Evolutionary conservation across 768 basidiomycete species (phyloP), one percentile per base, ranked within the genome.

Genomic region (Clathrus columnatus): DNA sequence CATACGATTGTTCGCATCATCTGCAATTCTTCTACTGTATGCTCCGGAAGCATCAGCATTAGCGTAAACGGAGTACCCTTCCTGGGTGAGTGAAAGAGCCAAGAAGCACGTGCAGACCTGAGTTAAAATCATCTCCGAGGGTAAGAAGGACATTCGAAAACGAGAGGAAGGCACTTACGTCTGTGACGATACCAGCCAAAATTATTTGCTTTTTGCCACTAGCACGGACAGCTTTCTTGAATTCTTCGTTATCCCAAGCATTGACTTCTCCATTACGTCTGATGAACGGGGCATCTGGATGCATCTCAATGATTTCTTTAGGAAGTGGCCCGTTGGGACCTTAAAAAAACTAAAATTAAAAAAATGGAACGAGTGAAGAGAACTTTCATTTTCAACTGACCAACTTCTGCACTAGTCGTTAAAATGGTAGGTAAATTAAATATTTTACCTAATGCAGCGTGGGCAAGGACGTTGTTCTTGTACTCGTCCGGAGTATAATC

Each of bases 161-260:
- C n/a, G n/a, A n/a, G 28, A 29, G 24, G 27, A 42, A 21, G 29
- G 8, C 4, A 64, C 73, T 45, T 58, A 75, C 77, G 47, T 78
- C 77, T 28, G 76, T 79, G 17, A 68, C 69, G 51, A 79, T 76
- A 1, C 77, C 76, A n/a, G 69, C 76, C 17, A 77, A 60, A 61
- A 77, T 77, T 46, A 78, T 62, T 53, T 79, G 77, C 60, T 72
- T 74, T 64, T 75, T 77, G 7, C 75, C 75, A 6, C 75, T 75
- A 1, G 75, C 74, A 45, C 69, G 62, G 16, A 79, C 74, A 18
- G 76, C 76, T 1, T 64, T 65, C 36, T 72, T 67, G 68, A 79
- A 77, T 52, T 75, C 75, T 5, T 64, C 54, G 61, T 75, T 77
- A 60, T 79, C 76, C 77, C 77, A 79, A 7, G 77, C 76, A 53